These are phyloP conservation scores for Fusarium coicis DNA, from an alignment of 2,329 filamentous ascomycete species.

Conservation along the genomic window DNA sequence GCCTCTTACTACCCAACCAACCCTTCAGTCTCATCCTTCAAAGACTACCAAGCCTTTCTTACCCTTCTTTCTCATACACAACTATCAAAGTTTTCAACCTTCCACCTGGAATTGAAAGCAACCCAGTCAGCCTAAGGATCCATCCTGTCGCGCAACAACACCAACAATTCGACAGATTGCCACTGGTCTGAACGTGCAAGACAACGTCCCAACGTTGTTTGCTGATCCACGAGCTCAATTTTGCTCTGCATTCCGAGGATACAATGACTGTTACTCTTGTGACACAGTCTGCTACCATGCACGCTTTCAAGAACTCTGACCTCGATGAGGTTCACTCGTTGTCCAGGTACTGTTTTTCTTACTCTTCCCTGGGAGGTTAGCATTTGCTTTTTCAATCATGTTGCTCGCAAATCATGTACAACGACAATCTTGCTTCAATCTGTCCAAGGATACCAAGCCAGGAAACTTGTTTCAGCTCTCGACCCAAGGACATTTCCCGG, in stretches of 20 bases:
- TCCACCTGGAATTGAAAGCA: conserved; percentile 37
- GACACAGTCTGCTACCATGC: conserved; percentile 62
- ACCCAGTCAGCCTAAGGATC: conserved; percentile 43
- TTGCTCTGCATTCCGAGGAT: conserved; percentile 51
- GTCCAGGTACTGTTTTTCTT: conserved; percentile 70
- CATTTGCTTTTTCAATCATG: conserved; percentile 49
- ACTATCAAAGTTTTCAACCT: conserved; percentile 34
- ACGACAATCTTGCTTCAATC: conserved; percentile 39
- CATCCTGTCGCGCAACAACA: conserved; percentile 45
- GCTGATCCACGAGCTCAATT: conserved; percentile 45
- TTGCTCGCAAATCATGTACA: conserved; percentile 46
- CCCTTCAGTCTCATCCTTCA: conserved; percentile 39
- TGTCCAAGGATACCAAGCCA: conserved; percentile 34
- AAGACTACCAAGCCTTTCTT: conserved; percentile 39
- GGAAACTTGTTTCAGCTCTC: conserved; percentile 23
- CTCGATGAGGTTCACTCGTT: conserved; percentile 70
- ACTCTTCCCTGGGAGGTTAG: conserved; percentile 56
- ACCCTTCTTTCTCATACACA: conserved; percentile 33
- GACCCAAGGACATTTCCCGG: conserved; percentile 26
- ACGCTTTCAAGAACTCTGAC: conserved; percentile 64
- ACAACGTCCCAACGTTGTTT: conserved; percentile 45
- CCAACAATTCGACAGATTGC: conserved; percentile 42
- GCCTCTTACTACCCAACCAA: conserved; percentile 53
- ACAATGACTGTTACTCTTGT: conserved; percentile 62
- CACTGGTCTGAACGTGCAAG: conserved; percentile 43